Conservation (phyloP, 371 early-diverging fungal genomes). For the Parasitella parasitica region DNA sequence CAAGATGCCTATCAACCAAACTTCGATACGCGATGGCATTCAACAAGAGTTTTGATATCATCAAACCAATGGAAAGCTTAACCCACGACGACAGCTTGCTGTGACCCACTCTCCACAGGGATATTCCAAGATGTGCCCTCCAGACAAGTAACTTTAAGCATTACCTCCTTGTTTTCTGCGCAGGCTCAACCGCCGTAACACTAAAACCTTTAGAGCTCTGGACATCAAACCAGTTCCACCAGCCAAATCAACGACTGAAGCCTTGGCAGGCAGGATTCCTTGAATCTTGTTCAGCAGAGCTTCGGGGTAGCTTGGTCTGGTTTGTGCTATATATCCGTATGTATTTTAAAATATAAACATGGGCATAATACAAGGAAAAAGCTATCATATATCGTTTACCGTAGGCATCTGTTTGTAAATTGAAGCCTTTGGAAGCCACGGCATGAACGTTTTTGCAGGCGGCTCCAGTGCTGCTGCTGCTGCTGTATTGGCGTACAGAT, state of each 20-base stretch:
- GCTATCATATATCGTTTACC: no score
- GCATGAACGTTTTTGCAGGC: background rate
- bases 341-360: no score
- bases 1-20: constrained; percentile 35
- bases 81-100: constrained; percentile 40
- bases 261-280: constrained; percentile 8
- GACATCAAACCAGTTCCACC: constrained; percentile 44
- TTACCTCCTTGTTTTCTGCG: constrained; percentile 18
- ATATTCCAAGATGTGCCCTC: constrained; percentile 42
- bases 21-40: constrained; percentile 46
- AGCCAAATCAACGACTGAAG: constrained; percentile 29
- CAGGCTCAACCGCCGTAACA: constrained; percentile 51
- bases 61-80: constrained; percentile 60
- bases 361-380: background rate
- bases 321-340: constrained; percentile 20
- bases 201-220: constrained; percentile 18
- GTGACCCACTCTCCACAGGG: constrained; percentile 30
- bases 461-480: background rate
- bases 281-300: constrained; percentile 15
- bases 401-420: constrained; percentile 2
- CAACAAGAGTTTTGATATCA: constrained; percentile 32
- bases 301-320: constrained; percentile 34
- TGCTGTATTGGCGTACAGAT: background rate
- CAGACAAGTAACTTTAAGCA: constrained; percentile 16
- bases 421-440: constrained; percentile 8